Conservation (phyloP, 2,329 filamentous ascomycete species). For the Clarireedia monteithiana region DNA sequence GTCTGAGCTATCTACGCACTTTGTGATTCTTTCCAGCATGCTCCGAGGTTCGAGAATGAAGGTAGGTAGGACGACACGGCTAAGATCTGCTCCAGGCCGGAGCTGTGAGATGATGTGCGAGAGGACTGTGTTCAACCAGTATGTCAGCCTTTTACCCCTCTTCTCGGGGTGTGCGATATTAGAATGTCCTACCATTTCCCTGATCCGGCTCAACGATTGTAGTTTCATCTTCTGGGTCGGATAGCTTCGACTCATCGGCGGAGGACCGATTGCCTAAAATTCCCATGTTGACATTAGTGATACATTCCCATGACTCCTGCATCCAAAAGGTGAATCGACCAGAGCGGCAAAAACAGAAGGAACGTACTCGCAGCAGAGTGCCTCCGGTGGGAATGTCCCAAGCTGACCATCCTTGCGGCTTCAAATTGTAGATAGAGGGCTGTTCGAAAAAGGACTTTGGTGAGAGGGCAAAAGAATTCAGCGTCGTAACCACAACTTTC, state of each 20-base stretch:
- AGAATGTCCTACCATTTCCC: conserved; percentile 66
- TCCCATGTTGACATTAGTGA: conserved; percentile 1
- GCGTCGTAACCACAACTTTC: not conserved
- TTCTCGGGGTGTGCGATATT: not conserved
- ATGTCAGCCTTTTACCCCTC: conserved; percentile 13
- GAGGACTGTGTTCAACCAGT: conserved; percentile 55
- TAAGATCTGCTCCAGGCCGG: conserved; percentile 88
- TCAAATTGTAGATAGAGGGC: not conserved
- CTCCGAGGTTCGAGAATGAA: conserved; percentile 97
- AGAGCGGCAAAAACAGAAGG: conserved; percentile 12
- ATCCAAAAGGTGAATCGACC: not conserved
- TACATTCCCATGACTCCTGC: not conserved
- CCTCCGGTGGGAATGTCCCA: conserved; percentile 40
- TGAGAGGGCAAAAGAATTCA: not conserved
- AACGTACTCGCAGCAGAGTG: conserved; percentile 36
- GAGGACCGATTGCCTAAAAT: conserved; percentile 35
- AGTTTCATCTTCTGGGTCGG: conserved; percentile 59
- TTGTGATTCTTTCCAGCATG: conserved; percentile 98
- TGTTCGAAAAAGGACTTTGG: not conserved
- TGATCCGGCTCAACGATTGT: conserved; percentile 83
- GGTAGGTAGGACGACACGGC: conserved; percentile 87
- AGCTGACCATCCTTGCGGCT: conserved; percentile 25
- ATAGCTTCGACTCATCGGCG: conserved; percentile 25
- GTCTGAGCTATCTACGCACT: conserved; percentile 49
- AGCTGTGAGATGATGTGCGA: conserved; percentile 96